These are phyloP conservation scores for Gleditsia sinensis DNA, from an alignment of 306 rosid species.

Conservation along the genomic window DNA sequence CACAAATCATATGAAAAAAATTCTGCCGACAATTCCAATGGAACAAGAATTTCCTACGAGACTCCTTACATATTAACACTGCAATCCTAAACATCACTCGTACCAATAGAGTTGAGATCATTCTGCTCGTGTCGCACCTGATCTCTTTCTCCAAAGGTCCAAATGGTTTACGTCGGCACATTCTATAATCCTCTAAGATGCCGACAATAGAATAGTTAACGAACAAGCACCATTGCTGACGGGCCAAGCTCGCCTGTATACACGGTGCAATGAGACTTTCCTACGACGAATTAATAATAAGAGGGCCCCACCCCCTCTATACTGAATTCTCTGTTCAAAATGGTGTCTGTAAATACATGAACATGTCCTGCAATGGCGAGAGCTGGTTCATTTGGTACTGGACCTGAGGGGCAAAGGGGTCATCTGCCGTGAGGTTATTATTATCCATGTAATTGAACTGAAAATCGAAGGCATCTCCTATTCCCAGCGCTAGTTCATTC, in stretches of 20 bases:
- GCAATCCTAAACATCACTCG: conserved; percentile 2
- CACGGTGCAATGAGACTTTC: no score
- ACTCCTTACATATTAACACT: conserved; percentile 26
- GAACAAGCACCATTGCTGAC: no score
- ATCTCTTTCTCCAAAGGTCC: no score
- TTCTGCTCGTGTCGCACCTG: background rate
- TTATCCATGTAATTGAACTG: conserved; percentile 55
- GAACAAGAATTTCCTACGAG: conserved; percentile 36
- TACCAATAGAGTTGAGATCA: background rate
- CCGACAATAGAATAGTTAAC: no score
- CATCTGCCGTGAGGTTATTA: conserved; percentile 31
- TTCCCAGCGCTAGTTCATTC: conserved; percentile 34
- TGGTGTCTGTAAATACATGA: conserved; percentile 48
- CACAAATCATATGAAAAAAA: conserved; percentile 36
- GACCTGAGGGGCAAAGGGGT: conserved; percentile 55
- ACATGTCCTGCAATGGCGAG: conserved; percentile 67
- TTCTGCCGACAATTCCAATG: conserved; percentile 24
- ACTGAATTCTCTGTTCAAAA: conserved; percentile 31
- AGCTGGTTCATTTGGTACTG: conserved; percentile 61
- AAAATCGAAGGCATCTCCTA: conserved; percentile 42
- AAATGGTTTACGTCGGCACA: no score
- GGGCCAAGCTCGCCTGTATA: no score
- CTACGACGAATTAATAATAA: conserved; percentile 24
- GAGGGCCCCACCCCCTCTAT: background rate
- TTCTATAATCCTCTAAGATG: no score